Evolutionary conservation across 176 grass and related monocot species (phyloP).

Genomic region (Paspalum notatum): DNA sequence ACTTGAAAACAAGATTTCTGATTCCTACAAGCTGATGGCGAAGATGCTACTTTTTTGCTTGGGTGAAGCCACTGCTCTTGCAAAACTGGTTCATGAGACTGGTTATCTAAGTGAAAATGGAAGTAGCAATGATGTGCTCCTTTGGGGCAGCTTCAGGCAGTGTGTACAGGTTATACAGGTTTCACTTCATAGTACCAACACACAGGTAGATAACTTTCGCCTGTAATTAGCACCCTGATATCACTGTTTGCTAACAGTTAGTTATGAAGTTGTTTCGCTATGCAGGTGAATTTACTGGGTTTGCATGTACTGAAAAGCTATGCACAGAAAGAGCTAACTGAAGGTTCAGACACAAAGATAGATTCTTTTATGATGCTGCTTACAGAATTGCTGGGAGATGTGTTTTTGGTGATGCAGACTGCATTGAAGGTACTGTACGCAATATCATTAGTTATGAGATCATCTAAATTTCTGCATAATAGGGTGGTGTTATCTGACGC

Average conservation of each 20-base stretch:
- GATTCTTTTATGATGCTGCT: constrained; percentile 65
- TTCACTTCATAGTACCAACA: constrained; percentile 57
- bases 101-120: constrained; percentile 50
- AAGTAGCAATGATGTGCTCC: constrained; percentile 40
- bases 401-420: constrained; percentile 72
- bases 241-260: neutral
- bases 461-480: constrained; percentile 28
- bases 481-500: constrained; percentile 25
- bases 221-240: constrained; percentile 16
- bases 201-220: constrained; percentile 62
- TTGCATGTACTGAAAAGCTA: constrained; percentile 84
- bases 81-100: constrained; percentile 69
- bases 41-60: constrained; percentile 86
- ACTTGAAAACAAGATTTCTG: constrained; percentile 60
- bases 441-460: constrained; percentile 31
- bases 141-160: constrained; percentile 57
- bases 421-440: constrained; percentile 70
- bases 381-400: constrained; percentile 67
- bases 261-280: constrained; percentile 40
- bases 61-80: constrained; percentile 69
- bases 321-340: constrained; percentile 81
- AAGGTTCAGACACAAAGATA: constrained; percentile 55
- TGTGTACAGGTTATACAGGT: constrained; percentile 65
- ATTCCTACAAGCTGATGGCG: constrained; percentile 65
- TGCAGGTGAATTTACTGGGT: constrained; percentile 73